These are phyloP conservation scores for Apiospora hydei DNA, from an alignment of 2,329 filamentous ascomycete genomes.

Conservation along the genomic window DNA sequence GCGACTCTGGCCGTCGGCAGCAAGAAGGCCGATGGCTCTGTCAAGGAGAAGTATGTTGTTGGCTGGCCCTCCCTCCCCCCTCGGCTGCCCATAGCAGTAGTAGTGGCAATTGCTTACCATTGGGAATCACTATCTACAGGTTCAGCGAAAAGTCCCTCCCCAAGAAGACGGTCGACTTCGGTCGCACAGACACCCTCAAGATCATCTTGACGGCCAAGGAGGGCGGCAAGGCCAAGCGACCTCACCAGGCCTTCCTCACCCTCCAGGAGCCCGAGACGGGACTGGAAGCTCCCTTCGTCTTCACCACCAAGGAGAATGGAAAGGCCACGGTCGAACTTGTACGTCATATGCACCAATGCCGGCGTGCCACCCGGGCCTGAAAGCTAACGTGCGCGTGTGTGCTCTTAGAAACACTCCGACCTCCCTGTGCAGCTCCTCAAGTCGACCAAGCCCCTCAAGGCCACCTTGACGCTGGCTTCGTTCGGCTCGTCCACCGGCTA, in stretches of 20 bases:
- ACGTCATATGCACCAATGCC: constrained; percentile 47
- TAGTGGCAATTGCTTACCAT: constrained; percentile 25
- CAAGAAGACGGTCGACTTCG: constrained; percentile 69
- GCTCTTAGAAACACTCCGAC: constrained; percentile 80
- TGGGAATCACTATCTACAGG: constrained; percentile 46
- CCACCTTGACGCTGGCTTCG: constrained; percentile 84
- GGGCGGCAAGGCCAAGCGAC: constrained; percentile 77
- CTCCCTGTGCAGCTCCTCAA: constrained; percentile 83
- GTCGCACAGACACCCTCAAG: constrained; percentile 77
- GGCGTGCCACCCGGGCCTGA: not conserved
- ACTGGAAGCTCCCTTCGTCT: constrained; percentile 85
- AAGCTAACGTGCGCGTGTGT: constrained; percentile 27
- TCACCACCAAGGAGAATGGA: constrained; percentile 85
- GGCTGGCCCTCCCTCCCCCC: too few species aligned
- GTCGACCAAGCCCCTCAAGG: constrained; percentile 72
- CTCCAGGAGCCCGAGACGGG: constrained; percentile 77
- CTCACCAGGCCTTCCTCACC: constrained; percentile 93
- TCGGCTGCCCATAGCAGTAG: not conserved
- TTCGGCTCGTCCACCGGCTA: constrained; percentile 79
- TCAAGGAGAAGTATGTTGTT: constrained; percentile 71
- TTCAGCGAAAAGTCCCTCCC: constrained; percentile 67
- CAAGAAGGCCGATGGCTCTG: constrained; percentile 67
- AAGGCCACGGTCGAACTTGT: constrained; percentile 88
- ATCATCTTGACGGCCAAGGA: constrained; percentile 83
- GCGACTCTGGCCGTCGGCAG: constrained; percentile 69